phyloP scores from a whole-genome alignment of 1,284 basidiomycete species.

The Cutaneotrichosporon sp. region DNA sequence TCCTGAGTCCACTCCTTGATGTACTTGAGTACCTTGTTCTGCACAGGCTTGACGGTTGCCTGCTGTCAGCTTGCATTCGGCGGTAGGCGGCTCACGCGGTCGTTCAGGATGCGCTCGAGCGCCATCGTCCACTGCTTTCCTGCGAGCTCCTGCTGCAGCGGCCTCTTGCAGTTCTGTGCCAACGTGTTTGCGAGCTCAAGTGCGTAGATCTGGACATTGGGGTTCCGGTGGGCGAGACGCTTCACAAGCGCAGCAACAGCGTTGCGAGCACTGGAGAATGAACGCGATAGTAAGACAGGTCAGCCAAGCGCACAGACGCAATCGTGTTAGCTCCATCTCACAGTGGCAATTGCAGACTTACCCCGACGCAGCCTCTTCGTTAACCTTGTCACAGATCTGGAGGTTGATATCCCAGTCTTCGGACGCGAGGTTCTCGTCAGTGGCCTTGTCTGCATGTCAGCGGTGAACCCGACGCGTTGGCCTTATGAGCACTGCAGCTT shows the following conservation, averaged over 20 bases:
- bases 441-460: constrained; percentile 72
- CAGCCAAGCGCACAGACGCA: neutral
- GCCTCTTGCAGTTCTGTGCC: constrained; percentile 84
- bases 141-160: constrained; percentile 81
- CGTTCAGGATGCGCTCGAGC: constrained; percentile 78
- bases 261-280: constrained; percentile 68
- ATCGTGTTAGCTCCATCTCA: constrained; percentile 5
- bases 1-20: constrained; percentile 84
- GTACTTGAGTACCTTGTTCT: constrained; percentile 68
- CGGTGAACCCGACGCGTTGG: neutral
- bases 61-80: constrained; percentile 43
- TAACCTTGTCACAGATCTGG: constrained; percentile 94
- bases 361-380: constrained; percentile 81
- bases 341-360: constrained; percentile 50
- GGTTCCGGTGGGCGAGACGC: constrained; percentile 86
- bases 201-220: constrained; percentile 94
- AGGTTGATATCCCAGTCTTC: constrained; percentile 97
- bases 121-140: constrained; percentile 86
- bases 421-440: constrained; percentile 87
- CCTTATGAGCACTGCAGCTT: neutral
- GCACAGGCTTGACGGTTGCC: constrained; percentile 87
- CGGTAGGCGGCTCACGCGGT: constrained; percentile 64
- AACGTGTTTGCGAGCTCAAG: constrained; percentile 81
- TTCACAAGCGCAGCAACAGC: constrained; percentile 84
- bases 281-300: neutral